A percentile compares a stretch with the other conserved stretches of the same genome.
Conservation (phyloP, 2,329 filamentous ascomycete genomes). For the Cadophora luteo-olivacea region DNA sequence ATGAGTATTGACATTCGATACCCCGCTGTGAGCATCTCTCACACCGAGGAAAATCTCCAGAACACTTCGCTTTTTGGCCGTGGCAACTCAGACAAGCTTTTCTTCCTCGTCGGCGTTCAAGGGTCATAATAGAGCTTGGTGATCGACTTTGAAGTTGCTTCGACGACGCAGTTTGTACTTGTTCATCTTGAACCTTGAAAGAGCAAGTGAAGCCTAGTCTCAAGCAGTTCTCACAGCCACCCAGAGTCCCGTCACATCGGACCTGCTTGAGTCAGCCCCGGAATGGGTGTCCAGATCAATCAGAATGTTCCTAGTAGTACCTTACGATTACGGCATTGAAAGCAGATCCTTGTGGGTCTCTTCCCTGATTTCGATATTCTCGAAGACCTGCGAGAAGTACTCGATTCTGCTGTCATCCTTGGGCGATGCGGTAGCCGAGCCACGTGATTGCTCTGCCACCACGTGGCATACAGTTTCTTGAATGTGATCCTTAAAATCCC, state of each 20-base stretch:
- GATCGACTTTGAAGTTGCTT: neutral
- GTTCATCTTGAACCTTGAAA: neutral
- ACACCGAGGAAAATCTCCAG: neutral
- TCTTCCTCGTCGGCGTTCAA: constrained; percentile 2
- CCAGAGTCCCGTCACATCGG: neutral
- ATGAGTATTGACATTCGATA: constrained; percentile 2
- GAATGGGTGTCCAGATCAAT: neutral
- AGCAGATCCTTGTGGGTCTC: constrained; percentile 6
- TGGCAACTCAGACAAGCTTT: constrained; percentile 4
- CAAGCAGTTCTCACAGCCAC: constrained; percentile 3
- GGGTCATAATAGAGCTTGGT: neutral
- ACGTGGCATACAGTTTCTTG: neutral
- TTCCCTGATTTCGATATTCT: neutral
- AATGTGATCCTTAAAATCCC: neutral
- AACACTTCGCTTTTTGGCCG: constrained; percentile 10
- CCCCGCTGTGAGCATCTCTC: neutral
- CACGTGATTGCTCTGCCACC: neutral
- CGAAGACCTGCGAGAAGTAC: neutral
- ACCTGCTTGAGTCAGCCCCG: neutral
- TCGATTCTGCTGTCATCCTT: neutral
- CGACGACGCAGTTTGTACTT: neutral
- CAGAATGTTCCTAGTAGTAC: neutral
- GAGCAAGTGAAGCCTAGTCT: constrained; percentile 1
- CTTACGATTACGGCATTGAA: constrained; percentile 7
- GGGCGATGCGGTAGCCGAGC: neutral